phyloP scores from a whole-genome alignment of 169 alveolate genomes.

The Plasmodium gaboni region DNA sequence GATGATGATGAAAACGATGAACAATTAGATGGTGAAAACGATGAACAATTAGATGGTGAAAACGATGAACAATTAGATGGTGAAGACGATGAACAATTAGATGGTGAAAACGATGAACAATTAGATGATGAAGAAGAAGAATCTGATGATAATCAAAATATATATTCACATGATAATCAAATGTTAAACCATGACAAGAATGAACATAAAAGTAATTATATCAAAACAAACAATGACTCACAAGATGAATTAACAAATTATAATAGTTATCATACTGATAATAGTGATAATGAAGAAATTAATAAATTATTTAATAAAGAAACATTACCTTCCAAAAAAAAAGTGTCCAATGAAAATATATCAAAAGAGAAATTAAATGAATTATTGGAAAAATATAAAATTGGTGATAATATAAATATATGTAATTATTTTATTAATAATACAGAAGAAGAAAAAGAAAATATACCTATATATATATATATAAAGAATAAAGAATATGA shows the following conservation, averaged over 20 bases:
- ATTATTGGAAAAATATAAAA: constrained; percentile 18
- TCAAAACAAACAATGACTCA: background rate
- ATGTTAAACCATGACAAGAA: background rate
- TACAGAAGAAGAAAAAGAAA: constrained; percentile 36
- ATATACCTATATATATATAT: constrained; percentile 43
- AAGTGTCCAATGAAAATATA: background rate
- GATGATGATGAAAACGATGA: background rate
- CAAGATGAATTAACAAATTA: background rate
- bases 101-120: background rate
- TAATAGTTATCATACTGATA: constrained; percentile 28
- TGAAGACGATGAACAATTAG: background rate
- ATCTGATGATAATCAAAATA: background rate
- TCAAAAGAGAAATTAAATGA: constrained; percentile 19
- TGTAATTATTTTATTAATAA: constrained; percentile 55
- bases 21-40: background rate
- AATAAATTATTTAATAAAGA: constrained; percentile 27
- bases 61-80: background rate
- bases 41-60: background rate
- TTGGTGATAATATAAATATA: constrained; percentile 36
- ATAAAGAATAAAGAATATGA: constrained; percentile 58
- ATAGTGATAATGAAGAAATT: constrained; percentile 60
- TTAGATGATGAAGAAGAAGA: background rate
- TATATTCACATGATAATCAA: background rate
- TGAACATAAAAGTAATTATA: background rate
- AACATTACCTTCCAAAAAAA: background rate